Conservation (phyloP, 768 basidiomycete genomes). For the Pisolithus tinctorius region DNA sequence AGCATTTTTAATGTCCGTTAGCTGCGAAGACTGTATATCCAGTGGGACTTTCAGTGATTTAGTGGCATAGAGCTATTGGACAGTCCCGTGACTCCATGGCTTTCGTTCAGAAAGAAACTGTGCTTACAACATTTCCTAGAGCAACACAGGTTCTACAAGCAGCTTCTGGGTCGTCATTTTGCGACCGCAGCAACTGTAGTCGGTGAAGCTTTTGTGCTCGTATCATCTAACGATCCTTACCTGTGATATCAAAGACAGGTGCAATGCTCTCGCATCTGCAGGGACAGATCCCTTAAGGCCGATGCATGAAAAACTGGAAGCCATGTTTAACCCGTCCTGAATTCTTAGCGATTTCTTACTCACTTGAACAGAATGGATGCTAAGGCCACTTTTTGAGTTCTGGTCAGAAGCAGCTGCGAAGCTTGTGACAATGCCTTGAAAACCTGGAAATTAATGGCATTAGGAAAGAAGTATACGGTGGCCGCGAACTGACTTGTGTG, state of each 20-base stretch:
- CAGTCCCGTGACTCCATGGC: constrained; percentile 3
- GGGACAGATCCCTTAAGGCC: constrained; percentile 38
- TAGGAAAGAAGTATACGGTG: constrained; percentile 4
- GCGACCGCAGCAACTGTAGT: constrained; percentile 27
- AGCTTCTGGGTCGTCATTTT: constrained; percentile 58
- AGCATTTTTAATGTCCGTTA: constrained; percentile 33
- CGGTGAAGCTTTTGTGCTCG: constrained; percentile 4
- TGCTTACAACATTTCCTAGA: constrained; percentile 63
- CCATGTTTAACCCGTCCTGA: constrained; percentile 1
- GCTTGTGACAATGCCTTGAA: constrained; percentile 45
- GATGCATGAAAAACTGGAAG: constrained; percentile 56
- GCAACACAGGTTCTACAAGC: constrained; percentile 66
- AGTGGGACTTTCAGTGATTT: constrained; percentile 32
- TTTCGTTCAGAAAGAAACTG: not conserved
- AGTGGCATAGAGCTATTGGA: constrained; percentile 41
- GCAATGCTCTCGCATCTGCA: constrained; percentile 32
- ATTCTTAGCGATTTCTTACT: constrained; percentile 21
- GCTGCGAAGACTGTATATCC: constrained; percentile 29
- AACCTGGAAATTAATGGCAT: constrained; percentile 35
- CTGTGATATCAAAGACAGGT: constrained; percentile 39
- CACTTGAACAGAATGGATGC: constrained; percentile 88
- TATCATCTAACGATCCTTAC: constrained; percentile 26
- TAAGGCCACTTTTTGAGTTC: constrained; percentile 67
- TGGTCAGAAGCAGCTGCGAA: constrained; percentile 52
- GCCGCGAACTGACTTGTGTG: constrained; percentile 32